Evolutionary conservation across 2,329 filamentous ascomycete species (phyloP).

Genomic region (Botryotinia narcissicola): DNA sequence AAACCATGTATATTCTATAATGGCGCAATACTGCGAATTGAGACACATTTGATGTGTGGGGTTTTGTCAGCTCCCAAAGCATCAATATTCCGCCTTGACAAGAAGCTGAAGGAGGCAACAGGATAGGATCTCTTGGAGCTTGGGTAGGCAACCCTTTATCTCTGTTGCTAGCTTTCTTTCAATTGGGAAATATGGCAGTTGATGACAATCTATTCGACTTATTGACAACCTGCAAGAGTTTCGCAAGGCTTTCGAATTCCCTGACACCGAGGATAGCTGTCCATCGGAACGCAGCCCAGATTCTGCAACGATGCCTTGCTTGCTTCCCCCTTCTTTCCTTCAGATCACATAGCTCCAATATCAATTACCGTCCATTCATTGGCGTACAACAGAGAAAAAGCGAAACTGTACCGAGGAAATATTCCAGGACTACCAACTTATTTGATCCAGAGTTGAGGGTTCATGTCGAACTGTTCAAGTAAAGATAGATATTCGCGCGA

Average conservation of each 20-base stretch:
- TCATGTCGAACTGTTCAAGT: background rate
- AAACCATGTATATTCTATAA: background rate
- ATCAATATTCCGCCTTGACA: background rate
- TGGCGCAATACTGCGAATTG: background rate
- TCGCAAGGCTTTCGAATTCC: background rate
- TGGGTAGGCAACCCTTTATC: background rate
- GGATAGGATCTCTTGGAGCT: background rate
- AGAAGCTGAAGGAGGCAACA: background rate
- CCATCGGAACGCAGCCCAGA: background rate
- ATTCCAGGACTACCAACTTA: background rate
- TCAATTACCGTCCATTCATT: background rate
- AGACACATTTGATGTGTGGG: background rate
- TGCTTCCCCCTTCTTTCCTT: background rate
- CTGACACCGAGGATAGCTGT: background rate
- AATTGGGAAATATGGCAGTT: background rate
- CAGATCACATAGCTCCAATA: background rate
- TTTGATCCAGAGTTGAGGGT: background rate
- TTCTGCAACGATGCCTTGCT: background rate
- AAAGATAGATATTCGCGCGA: background rate
- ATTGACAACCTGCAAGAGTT: background rate
- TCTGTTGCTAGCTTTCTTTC: background rate
- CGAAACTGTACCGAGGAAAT: background rate
- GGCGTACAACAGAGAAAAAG: background rate
- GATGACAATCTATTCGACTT: background rate
- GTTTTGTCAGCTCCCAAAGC: background rate